Base-by-base conservation (phyloP, 1,139 yeast genomes). In the Tardiomyces depauwii region DNA sequence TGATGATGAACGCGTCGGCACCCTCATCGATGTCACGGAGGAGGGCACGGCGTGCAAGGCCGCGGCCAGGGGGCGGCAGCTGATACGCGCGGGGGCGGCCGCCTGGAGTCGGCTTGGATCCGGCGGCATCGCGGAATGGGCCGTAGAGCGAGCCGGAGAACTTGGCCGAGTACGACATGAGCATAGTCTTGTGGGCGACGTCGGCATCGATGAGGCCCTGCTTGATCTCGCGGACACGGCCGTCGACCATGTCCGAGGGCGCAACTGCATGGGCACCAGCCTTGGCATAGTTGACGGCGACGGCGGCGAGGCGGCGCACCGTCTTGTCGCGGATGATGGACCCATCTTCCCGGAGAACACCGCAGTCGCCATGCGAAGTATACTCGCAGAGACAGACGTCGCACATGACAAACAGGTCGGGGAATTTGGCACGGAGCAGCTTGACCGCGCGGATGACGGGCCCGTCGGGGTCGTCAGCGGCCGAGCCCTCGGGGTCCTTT, bases 201-300 rank as follows among this genome's bases (percentile, higher is more conserved):
- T 81, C 82, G n/a, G 85, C 89, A 43, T 79, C 79, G 46, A 91
- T 79, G 41, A 91, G 73, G 1, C 95, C 97, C 45, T 71, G 68
- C 64, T 93, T 91, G 64, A 91, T 91, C 47, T 87, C 97, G 52
- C 76, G 73, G 53, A 93, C 80, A 58, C 98, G 77, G 19, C 98
- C 99, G 63, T 91, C 99, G 62, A 89, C 82, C 98, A 93, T 91
- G 64, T 91, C 98, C 13, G 95, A 83, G 16, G 99, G 99, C 1
- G 98, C 97, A 39, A 91, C 96, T 47, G 88, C 83, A 62, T 91
- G 76, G 1, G 96, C 96, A 45, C 97, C 98, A 0, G 98, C 97
- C 56, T 74, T 77, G 42, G 97, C 98, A 61, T 91, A 91, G 64
- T 86, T 89, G 21, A 85, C 95, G 0, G 97, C 96, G 23, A 91